Evolutionary conservation across 805 yeast species (phyloP).

Genomic region (Dipodascus albidus): DNA sequence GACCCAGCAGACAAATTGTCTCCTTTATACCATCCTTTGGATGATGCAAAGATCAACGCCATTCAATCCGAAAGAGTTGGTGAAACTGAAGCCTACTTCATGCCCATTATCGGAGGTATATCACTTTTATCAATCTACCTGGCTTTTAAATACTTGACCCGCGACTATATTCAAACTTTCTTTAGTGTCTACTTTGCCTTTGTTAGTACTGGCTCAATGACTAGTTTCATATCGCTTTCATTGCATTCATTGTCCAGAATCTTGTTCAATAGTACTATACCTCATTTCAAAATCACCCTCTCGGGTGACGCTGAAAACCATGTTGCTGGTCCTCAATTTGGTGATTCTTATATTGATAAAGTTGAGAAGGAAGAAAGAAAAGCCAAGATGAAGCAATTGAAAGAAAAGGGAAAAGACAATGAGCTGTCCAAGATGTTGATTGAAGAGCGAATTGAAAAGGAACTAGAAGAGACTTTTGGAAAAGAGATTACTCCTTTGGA

Average conservation of each 20-base stretch:
- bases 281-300: conserved; percentile 7
- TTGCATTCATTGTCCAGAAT: conserved; percentile 7
- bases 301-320: conserved; percentile 6
- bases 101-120: conserved; percentile 36
- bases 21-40: conserved; percentile 17
- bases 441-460: conserved; percentile 4
- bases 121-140: conserved; percentile 31
- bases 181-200: conserved; percentile 29
- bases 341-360: conserved; percentile 53
- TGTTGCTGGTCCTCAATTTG: conserved; percentile 32
- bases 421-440: conserved; percentile 5
- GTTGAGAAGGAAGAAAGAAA: conserved; percentile 13
- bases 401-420: conserved; percentile 5
- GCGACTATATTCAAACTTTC: conserved; percentile 22
- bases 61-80: conserved; percentile 10
- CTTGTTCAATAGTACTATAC: conserved; percentile 3
- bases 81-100: conserved; percentile 26
- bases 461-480: not conserved
- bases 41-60: conserved; percentile 8
- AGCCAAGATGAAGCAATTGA: conserved; percentile 6
- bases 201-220: conserved; percentile 20
- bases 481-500: not conserved
- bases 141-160: conserved; percentile 25
- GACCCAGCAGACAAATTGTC: conserved; percentile 16
- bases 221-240: conserved; percentile 21